These are phyloP conservation scores for Colletotrichum spinosum DNA, from an alignment of 2,329 filamentous ascomycete genomes.

Conservation along the genomic window DNA sequence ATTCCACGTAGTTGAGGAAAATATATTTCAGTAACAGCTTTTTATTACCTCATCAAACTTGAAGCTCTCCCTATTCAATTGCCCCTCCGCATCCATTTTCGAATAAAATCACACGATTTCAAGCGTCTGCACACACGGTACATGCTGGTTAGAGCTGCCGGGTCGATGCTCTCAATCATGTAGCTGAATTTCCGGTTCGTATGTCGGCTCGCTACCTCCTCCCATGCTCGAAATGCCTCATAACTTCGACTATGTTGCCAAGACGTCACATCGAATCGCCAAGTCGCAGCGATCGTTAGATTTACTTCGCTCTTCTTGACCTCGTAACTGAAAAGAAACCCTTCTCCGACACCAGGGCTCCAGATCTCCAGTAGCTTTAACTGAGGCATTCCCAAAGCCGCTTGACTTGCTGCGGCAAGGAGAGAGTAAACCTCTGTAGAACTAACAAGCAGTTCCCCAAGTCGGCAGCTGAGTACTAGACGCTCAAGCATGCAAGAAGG, in stretches of 20 bases:
- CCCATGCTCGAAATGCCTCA: constrained; percentile 11
- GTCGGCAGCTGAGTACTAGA: constrained; percentile 1
- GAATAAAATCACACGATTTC: not conserved
- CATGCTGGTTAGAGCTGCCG: not conserved
- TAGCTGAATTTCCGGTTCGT: not conserved
- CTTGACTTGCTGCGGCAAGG: constrained; percentile 6
- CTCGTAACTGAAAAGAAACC: constrained; percentile 10
- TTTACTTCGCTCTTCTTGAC: constrained; percentile 1
- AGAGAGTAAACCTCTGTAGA: not conserved
- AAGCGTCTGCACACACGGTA: not conserved
- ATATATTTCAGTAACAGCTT: no score
- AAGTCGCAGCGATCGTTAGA: constrained; percentile 14
- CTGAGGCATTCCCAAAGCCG: not conserved
- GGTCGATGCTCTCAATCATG: not conserved
- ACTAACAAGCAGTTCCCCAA: not conserved
- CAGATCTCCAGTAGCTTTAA: constrained; percentile 10
- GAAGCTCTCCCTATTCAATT: not conserved
- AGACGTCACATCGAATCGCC: constrained; percentile 7
- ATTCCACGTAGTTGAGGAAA: no score
- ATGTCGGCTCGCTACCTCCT: constrained; percentile 10
- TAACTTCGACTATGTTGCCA: not conserved
- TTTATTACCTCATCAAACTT: not conserved
- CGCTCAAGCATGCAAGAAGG: constrained; percentile 3
- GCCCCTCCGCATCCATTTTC: not conserved
- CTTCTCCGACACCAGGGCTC: constrained; percentile 17